Base-by-base conservation (phyloP, 345 rosid genomes). In the Gossypium stocksii region DNA sequence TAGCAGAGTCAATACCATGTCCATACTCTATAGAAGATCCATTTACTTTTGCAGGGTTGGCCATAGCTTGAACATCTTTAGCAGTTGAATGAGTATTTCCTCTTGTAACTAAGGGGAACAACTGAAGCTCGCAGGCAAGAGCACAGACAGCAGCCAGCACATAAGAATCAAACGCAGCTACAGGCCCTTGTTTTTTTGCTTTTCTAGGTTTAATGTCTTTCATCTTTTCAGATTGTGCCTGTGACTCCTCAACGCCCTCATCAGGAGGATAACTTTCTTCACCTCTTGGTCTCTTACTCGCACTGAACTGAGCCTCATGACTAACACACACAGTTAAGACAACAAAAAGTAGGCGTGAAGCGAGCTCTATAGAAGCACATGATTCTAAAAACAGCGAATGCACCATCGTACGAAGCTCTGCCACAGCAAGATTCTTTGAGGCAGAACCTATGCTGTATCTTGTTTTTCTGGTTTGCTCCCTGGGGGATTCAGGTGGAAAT, bases 81-180 rank as follows among this genome's bases (percentile, higher is more conserved):
- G 87, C 57, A 77, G 77, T 85, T 49, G 88, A 80, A 78, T 84
- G 85, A n/a, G 80, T 87, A 20, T 78, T 75, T 67, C 83, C 88
- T 77, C 89, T 89, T 61, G 95, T 84, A 79, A 94, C 56, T 80
- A 87, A 79, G 62, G 98, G 95, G 77, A 90, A 89, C 83, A 94
- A 77, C 86, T 89, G 97, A 83, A 94, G 92, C 89, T 94, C 98
- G 63, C 97, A 92, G 48, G 98, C 86, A 81, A 94, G 97, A 74
- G 98, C 98, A 83, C 98, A 94, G 69, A 92, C 93, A 75, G 98
- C 98, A 78, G 97, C 98, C 71, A 94, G 84, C 80, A 94, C 97
- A 79, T 89, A 94, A 29, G 98, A 94, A 83, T 94, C 97, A 84
- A 94, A 94, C 45, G 98, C 97, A 62, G 95, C 97, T 66, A 92